Evolutionary conservation across 306 rosid species (phyloP), one percentile per base, ranked within the genome.

Genomic region (Medicago arabica): DNA sequence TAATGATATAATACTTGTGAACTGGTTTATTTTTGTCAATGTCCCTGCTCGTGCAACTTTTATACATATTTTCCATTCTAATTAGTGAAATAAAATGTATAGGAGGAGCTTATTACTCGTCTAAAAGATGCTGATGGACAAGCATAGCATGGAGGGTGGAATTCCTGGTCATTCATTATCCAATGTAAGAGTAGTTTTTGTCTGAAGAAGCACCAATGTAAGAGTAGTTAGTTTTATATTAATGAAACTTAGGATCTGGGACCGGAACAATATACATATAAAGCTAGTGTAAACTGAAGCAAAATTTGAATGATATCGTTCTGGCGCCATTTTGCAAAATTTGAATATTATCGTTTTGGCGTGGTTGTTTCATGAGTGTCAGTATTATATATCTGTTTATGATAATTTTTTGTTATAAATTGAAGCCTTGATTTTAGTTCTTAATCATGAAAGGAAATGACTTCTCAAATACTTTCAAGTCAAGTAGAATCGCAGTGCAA

Each of bases 81-180:
- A 81, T 40, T 9, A 14, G 15, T 21, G 57, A 58, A 61, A 50
- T 74, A 47, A 77, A 77, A 58, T 81, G 55, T 85, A 57, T 21
- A 85, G 88, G 88, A 85, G 55, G 88, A 85, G 78, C 88, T 85
- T 58, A 78, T 85, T 78, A 65, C 79, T 0, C 88, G 88, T 40
- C 83, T 85, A 15, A 85, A 59, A 78, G 85, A 65, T 19, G 85
- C 85, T 47, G 82, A 62, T 50, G 72, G 72, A 51, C 59, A 23
- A 70, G 85, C 68, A 14, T 49, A 74, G 80, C 43, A 10, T 54
- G 76, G 53, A 69, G 72, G 83, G 64, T 64, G 54, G 77, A 55
- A 55, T 54, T 23, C 62, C 53, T 34, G 51, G 68, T 55, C 74
- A 40, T 50, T 40, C 28, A 57, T 50, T 65, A 2, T 81, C 61